Evolutionary conservation across 73 alveolate genomes (phyloP).

Genomic region (Effrenium voratum): DNA sequence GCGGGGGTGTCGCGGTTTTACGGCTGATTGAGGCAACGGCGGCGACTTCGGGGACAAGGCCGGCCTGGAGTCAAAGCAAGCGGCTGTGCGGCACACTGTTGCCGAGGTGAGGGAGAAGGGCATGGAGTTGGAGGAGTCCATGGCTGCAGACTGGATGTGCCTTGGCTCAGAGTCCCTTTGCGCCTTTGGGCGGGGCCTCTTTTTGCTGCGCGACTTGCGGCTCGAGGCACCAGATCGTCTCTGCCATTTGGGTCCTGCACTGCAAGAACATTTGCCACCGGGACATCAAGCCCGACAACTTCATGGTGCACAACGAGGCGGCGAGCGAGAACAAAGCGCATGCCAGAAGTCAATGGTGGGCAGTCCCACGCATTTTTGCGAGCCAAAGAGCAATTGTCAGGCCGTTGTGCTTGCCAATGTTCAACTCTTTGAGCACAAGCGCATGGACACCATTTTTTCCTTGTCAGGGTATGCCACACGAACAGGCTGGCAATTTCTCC

Average conservation of each 20-base stretch:
- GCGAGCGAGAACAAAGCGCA: not conserved
- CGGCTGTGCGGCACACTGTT: not conserved
- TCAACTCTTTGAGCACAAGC: not conserved
- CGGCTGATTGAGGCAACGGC: slow-evolving; percentile 95
- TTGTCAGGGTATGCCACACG: not conserved
- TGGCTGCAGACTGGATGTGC: slow-evolving; percentile 95
- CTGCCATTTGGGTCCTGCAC: slow-evolving; percentile 94
- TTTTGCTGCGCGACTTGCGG: not conserved
- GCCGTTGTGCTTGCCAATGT: not conserved
- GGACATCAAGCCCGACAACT: slow-evolving; percentile 96
- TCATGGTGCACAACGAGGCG: slow-evolving; percentile 95
- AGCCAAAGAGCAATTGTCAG: not conserved
- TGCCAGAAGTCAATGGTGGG: not conserved
- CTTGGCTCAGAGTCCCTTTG: not conserved
- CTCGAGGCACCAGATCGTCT: slow-evolving; percentile 52
- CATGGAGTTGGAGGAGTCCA: slow-evolving; percentile 94
- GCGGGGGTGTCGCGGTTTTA: no score
- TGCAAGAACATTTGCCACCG: slow-evolving; percentile 96
- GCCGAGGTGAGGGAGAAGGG: slow-evolving; percentile 95
- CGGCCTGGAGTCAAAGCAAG: not conserved
- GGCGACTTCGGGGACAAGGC: slow-evolving; percentile 98
- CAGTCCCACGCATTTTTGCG: not conserved
- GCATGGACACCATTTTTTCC: no score
- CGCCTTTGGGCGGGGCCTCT: not conserved
- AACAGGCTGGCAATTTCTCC: not conserved